Evolutionary conservation across 768 basidiomycete genomes (phyloP).

Genomic region (Tephrocybe rancida): DNA sequence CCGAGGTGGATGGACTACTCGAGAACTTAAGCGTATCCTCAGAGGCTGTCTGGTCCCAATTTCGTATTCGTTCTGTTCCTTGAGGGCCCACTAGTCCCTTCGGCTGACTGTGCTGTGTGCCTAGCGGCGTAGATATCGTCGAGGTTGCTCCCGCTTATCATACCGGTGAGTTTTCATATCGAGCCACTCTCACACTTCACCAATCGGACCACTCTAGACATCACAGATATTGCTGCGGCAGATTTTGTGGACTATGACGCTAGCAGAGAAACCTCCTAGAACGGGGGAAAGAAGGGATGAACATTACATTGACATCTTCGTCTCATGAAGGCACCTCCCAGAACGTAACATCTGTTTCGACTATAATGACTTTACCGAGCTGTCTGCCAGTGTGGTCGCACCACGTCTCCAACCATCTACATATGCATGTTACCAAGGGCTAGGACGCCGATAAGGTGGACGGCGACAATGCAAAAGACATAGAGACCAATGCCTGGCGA

Average conservation of each 20-base stretch:
- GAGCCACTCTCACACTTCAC: not conserved
- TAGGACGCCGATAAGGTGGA: no score
- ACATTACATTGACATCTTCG: no score
- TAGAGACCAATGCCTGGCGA: no score
- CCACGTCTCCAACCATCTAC: no score
- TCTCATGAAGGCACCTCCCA: no score
- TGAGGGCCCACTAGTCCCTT: not conserved
- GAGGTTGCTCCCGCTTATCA: conserved; percentile 79
- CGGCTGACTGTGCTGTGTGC: not conserved
- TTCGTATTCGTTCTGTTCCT: conserved; percentile 59
- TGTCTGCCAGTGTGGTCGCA: no score
- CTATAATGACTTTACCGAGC: no score
- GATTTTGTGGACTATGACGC: conserved; percentile 66
- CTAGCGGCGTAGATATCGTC: conserved; percentile 70
- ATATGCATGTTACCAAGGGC: no score
- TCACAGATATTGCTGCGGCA: conserved; percentile 69
- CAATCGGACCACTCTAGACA: conserved; percentile 41
- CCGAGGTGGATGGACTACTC: conserved; percentile 85
- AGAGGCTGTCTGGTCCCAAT: conserved; percentile 76
- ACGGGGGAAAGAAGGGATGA: conserved; percentile 7
- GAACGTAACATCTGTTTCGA: no score
- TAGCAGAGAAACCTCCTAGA: conserved; percentile 41
- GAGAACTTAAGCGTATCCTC: conserved; percentile 80
- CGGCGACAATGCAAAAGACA: no score
- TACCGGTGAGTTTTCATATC: conserved; percentile 43